phyloP scores from a whole-genome alignment of 495 filamentous ascomycete species.

The Pyrenopolyporus hunteri region DNA sequence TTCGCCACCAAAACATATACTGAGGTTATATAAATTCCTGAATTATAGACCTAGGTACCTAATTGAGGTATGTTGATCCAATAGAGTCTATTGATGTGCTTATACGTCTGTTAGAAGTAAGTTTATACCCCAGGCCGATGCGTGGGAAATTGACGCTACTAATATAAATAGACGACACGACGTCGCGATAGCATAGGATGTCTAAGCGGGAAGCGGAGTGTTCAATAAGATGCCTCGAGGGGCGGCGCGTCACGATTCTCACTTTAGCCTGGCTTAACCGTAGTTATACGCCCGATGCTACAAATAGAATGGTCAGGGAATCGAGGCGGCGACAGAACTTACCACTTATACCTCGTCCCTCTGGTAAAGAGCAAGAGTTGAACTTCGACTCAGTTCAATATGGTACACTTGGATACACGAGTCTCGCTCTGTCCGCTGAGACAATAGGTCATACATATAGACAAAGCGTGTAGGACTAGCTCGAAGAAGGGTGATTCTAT shows the following conservation, averaged over 20 bases:
- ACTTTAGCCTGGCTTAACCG: neutral
- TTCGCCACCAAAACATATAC: too few relatives aligned
- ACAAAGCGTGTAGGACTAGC: conserved; percentile 31
- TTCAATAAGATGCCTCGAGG: too few relatives aligned
- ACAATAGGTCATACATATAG: conserved; percentile 37
- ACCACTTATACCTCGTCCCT: neutral
- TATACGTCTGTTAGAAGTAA: neutral
- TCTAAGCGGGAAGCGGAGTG: too few relatives aligned
- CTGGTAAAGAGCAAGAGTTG: neutral
- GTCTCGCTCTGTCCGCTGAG: conserved; percentile 27
- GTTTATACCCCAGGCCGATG: too few relatives aligned
- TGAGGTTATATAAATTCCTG: too few relatives aligned
- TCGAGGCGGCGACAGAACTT: too few relatives aligned
- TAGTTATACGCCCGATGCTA: neutral
- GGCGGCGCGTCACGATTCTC: neutral
- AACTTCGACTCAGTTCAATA: conserved; percentile 10
- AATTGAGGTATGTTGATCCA: too few relatives aligned
- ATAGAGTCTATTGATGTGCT: neutral
- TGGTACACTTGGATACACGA: conserved; percentile 39
- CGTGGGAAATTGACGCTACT: neutral
- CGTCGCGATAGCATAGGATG: neutral
- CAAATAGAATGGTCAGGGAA: too few relatives aligned
- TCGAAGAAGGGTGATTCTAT: conserved; percentile 10
- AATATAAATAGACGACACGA: neutral
- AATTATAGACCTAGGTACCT: too few relatives aligned